A percentile compares a stretch with the other conserved stretches of the same genome.
These are phyloP conservation scores for Chytriomyces confervae DNA, from an alignment of 192 early-diverging fungal species.

Conservation along the genomic window DNA sequence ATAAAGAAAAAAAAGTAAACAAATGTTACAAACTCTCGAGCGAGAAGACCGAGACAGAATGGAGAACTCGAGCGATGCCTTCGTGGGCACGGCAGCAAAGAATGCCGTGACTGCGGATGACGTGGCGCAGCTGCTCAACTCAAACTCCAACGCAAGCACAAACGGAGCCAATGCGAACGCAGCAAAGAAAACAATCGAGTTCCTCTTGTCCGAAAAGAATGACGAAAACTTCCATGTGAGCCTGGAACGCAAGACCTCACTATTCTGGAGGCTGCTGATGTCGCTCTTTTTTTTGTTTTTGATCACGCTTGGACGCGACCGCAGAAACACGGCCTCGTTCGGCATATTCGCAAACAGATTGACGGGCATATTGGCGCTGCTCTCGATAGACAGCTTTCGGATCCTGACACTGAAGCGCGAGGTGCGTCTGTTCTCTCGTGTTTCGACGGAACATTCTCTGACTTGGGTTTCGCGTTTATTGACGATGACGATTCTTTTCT, in stretches of 20 bases:
- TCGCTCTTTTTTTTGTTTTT: neutral
- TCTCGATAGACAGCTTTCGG: constrained; percentile 37
- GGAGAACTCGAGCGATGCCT: no score
- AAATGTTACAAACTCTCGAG: no score
- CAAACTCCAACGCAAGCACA: no score
- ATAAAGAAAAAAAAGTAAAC: no score
- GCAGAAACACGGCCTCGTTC: constrained; percentile 52
- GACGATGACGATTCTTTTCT: neutral
- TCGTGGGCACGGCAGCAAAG: no score
- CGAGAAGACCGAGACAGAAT: no score
- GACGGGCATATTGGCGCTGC: constrained; percentile 40
- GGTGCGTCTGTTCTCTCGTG: no score
- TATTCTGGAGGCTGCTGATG: neutral
- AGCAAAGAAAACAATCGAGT: constrained; percentile 22
- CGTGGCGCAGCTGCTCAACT: no score
- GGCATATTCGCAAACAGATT: constrained; percentile 42
- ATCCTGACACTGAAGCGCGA: no score
- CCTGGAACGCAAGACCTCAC: neutral
- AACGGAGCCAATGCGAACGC: no score
- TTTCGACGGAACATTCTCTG: no score
- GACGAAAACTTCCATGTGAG: constrained; percentile 58
- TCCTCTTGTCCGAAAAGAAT: constrained; percentile 37
- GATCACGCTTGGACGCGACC: neutral
- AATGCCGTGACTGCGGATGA: no score
- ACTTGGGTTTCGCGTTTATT: neutral